phyloP scores from a whole-genome alignment of 345 rosid genomes.

The Raphanus sativus region DNA sequence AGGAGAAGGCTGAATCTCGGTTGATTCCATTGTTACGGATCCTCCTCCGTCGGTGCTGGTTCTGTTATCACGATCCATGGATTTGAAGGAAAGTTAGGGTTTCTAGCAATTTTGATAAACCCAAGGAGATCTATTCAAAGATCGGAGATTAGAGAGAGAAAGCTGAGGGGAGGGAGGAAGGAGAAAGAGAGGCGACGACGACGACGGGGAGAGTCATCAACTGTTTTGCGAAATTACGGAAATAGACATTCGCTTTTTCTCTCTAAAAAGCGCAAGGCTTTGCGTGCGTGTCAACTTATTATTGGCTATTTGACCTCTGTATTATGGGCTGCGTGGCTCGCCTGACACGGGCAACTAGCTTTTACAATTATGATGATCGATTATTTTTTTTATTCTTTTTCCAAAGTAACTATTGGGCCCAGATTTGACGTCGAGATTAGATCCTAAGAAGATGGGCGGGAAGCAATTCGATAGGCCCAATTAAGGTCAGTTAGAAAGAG shows the following conservation, averaged over 20 bases:
- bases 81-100: slow-evolving; percentile 8
- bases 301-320: not conserved
- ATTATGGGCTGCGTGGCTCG: not conserved
- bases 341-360: not conserved
- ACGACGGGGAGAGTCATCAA: not conserved
- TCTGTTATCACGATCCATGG: slow-evolving; percentile 21
- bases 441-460: no score
- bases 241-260: slow-evolving; percentile 13
- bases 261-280: not conserved
- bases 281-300: not conserved
- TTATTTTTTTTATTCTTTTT: no score
- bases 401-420: no score
- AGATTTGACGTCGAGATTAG: no score
- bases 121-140: not conserved
- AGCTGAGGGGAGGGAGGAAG: not conserved
- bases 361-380: no score
- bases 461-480: no score
- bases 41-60: slow-evolving; percentile 15
- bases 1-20: slow-evolving; percentile 20
- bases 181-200: not conserved
- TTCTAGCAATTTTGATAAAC: slow-evolving; percentile 5
- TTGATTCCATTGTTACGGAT: slow-evolving; percentile 7
- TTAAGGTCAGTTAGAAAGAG: no score
- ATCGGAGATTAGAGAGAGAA: not conserved
- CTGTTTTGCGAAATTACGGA: slow-evolving; percentile 2